phyloP scores from a whole-genome alignment of 1,284 basidiomycete genomes.

The Heterobasidion irregulare region DNA sequence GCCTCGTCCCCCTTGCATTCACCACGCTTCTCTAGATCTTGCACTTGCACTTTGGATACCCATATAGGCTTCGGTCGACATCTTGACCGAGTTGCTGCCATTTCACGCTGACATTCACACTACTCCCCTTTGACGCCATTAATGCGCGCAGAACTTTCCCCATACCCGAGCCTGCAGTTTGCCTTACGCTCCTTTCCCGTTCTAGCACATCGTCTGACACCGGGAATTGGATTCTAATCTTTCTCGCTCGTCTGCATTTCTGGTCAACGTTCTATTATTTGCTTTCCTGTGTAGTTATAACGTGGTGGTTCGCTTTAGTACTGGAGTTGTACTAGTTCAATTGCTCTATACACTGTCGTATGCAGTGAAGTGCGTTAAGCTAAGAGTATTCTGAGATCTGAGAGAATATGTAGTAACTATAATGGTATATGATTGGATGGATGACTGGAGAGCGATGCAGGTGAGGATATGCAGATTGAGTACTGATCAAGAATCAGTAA shows the following conservation, averaged over 20 bases:
- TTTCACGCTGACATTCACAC: slow-evolving; percentile 2
- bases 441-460: too few relatives aligned
- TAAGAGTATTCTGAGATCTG: too few relatives aligned
- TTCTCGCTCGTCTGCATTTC: neutral
- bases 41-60: neutral
- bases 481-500: too few relatives aligned
- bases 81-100: neutral
- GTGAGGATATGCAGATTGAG: too few relatives aligned
- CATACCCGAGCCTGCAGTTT: neutral
- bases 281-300: neutral
- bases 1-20: neutral
- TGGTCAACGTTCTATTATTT: neutral
- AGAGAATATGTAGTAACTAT: too few relatives aligned
- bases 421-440: too few relatives aligned
- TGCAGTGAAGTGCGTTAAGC: too few relatives aligned
- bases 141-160: neutral
- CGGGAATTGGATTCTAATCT: neutral
- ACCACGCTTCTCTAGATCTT: neutral
- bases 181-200: neutral
- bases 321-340: neutral
- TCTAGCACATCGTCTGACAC: neutral
- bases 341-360: too few relatives aligned
- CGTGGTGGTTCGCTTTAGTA: neutral
- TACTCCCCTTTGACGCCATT: neutral
- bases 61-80: slow-evolving; percentile 1